Conservation (phyloP, 257 asterid species). For the Sherardia arvensis region DNA sequence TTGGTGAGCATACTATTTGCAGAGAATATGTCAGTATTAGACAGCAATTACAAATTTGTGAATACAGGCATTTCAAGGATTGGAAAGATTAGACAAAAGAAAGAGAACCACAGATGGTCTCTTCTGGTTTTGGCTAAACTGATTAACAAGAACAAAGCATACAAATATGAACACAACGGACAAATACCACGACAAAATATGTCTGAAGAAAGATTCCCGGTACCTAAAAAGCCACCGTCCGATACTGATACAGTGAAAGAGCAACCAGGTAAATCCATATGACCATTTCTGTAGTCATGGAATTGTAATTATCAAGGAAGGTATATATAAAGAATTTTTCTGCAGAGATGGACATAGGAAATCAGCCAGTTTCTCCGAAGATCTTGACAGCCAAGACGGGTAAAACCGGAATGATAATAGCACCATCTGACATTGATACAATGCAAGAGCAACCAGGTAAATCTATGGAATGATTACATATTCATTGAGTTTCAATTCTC, state of each 20-base stretch:
- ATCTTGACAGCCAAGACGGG: constrained; percentile 46
- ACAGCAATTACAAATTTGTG: background rate
- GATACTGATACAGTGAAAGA: background rate
- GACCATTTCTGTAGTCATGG: background rate
- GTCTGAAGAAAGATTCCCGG: background rate
- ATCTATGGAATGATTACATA: background rate
- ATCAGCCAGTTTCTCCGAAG: background rate
- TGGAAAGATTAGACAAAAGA: background rate
- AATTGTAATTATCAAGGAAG: too few relatives aligned
- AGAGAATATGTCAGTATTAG: too few relatives aligned
- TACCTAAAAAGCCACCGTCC: background rate
- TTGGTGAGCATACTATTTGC: constrained; percentile 12
- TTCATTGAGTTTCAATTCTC: background rate
- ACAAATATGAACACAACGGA: background rate
- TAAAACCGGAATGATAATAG: constrained; percentile 38
- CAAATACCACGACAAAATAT: background rate
- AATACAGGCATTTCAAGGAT: background rate
- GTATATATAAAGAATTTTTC: too few relatives aligned
- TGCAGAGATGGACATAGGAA: background rate
- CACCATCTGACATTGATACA: background rate
- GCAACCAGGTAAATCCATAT: constrained; percentile 4
- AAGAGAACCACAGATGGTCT: background rate
- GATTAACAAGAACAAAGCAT: background rate
- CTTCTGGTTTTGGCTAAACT: background rate
- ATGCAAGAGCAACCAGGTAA: constrained; percentile 4